Evolutionary conservation across 169 alveolate species (phyloP), one percentile per base, ranked within the genome.

Genomic region (Cryptosporidium ryanae): DNA sequence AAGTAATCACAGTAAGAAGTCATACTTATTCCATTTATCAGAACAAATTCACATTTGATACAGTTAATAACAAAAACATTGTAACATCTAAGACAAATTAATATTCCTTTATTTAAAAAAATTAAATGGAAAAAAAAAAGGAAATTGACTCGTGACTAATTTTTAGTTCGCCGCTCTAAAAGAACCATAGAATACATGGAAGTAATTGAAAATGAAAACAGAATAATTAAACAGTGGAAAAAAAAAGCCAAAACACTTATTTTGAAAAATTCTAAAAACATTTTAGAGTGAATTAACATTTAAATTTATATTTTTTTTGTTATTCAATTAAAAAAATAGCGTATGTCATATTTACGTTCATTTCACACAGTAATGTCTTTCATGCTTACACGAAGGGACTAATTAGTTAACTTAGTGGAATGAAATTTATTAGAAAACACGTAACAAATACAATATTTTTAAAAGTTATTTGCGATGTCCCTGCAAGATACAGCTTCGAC

Each of bases 401-500:
- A 61, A 4, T 61, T 25, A 6, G 15, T 6, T 61, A 1, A 18
- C 48, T 1, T 31, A 25, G 66, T 61, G 66, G 23, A 31, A 23
- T 7, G 1, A 13, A 61, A 31, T 1, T 21, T 25, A 31, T 18
- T 23, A 15, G 66, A 61, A 27, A 6, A 61, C 23, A 23, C 6
- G 66, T 23, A 61, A 31, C 31, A 61, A 27, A 21, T 61, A 61
- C 4, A 15, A 15, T 25, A 6, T 25, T 54, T 43, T 21, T 4
- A 49, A 21, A 21, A 15, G 18, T 31, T 68, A 68, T 32, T 27
- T 5, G 59, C 12, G 21, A 76, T 76, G 87, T 49, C 87, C 7
- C 38, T 76, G 59, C 87, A 76, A 59, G 87, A 76, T 55, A 76
- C 87, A 38, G 70, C 87, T 17, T 76, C 87, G 38, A 76, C 87